Percentiles rank a stretch among this genome's conserved stretches.
These are phyloP conservation scores for Ogataea nonfermentans DNA, from an alignment of 805 yeast genomes.

Conservation along the genomic window DNA sequence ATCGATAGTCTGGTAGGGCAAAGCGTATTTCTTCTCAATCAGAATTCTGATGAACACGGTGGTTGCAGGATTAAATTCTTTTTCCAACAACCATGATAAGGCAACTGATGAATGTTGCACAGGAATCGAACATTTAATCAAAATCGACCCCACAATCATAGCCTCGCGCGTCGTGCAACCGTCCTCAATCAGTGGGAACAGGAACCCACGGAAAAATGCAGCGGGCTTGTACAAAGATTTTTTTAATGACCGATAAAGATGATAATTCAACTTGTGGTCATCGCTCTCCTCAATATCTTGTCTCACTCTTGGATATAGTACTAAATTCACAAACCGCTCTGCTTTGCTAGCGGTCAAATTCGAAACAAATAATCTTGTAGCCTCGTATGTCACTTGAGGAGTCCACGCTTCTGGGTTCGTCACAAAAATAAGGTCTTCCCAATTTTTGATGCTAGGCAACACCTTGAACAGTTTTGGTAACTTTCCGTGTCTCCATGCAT, in stretches of 20 bases:
- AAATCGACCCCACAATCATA: conserved; percentile 87
- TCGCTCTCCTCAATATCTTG: conserved; percentile 68
- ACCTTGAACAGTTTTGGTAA: conserved; percentile 96
- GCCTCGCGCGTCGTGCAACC: conserved; percentile 93
- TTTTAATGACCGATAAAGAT: conserved; percentile 85
- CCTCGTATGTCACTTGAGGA: conserved; percentile 91
- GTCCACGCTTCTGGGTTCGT: conserved; percentile 95
- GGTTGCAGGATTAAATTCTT: conserved; percentile 84
- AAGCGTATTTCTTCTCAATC: conserved; percentile 91
- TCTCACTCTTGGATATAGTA: conserved; percentile 71
- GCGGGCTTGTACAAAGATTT: conserved; percentile 95
- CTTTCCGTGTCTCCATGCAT: conserved; percentile 92
- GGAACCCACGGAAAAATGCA: conserved; percentile 94
- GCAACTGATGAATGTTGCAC: conserved; percentile 97
- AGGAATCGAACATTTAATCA: conserved; percentile 87
- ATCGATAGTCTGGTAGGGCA: conserved; percentile 95
- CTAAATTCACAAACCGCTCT: conserved; percentile 71
- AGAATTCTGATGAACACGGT: conserved; percentile 87
- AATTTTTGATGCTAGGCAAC: conserved; percentile 85
- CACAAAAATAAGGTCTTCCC: conserved; percentile 94
- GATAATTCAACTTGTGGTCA: conserved; percentile 82
- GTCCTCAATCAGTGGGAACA: conserved; percentile 86
- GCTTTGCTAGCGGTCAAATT: conserved; percentile 85
- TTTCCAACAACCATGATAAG: conserved; percentile 73
- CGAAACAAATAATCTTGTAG: conserved; percentile 90